A percentile compares a stretch with the other conserved stretches of the same genome.
Conservation (phyloP, 345 rosid genomes). For the Sapria himalayana region DNA sequence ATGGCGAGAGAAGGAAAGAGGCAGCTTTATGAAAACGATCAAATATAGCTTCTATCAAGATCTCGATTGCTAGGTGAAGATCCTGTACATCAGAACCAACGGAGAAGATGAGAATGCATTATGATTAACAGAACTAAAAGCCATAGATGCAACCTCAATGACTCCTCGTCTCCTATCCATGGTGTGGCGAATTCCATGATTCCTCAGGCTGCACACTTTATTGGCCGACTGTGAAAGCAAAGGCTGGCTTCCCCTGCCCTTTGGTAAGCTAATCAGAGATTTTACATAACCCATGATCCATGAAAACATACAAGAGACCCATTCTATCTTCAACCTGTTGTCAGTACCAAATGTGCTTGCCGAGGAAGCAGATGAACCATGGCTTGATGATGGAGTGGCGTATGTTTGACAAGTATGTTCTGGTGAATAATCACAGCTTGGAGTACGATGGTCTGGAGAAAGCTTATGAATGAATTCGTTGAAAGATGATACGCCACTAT, state of each 20-base stretch:
- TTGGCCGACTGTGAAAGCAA: slow-evolving; percentile 17
- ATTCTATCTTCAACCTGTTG: slow-evolving; percentile 23
- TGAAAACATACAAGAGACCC: slow-evolving; percentile 29
- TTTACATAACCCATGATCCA: slow-evolving; percentile 50
- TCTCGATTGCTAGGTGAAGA: slow-evolving; percentile 85
- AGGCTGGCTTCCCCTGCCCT: slow-evolving; percentile 15
- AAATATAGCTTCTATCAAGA: slow-evolving; percentile 58
- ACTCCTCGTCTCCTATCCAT: slow-evolving; percentile 92
- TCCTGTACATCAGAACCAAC: slow-evolving; percentile 27
- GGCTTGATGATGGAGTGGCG: slow-evolving; percentile 58
- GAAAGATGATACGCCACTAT: slow-evolving; percentile 90
- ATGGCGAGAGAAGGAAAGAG: slow-evolving; percentile 55
- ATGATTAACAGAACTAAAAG: not conserved
- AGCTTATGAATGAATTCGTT: slow-evolving; percentile 78
- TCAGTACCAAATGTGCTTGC: slow-evolving; percentile 18
- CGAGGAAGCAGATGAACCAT: slow-evolving; percentile 47
- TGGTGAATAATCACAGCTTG: slow-evolving; percentile 55
- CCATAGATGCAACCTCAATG: slow-evolving; percentile 46
- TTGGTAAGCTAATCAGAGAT: slow-evolving; percentile 33
- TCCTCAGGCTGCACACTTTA: slow-evolving; percentile 26
- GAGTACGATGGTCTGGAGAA: slow-evolving; percentile 56
- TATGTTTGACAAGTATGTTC: slow-evolving; percentile 24
- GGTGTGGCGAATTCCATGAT: slow-evolving; percentile 48
- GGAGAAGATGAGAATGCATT: not conserved
- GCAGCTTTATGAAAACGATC: slow-evolving; percentile 62